phyloP scores from a whole-genome alignment of 495 filamentous ascomycete species.

The Paragyromitra xinjiangensis region DNA sequence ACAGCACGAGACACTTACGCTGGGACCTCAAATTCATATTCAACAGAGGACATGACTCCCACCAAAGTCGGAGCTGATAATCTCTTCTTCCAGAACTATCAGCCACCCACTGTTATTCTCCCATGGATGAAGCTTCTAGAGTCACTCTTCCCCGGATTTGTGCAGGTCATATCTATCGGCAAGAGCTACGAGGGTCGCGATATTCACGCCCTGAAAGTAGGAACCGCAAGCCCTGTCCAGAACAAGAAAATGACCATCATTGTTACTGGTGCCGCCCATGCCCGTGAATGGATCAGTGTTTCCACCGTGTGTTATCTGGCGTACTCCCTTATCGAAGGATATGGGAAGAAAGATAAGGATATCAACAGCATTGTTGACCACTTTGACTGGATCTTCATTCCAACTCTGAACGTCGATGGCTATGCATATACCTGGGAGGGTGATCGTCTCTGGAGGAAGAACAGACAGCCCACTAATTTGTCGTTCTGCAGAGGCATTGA shows the following conservation, averaged over 20 bases:
- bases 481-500: slow-evolving; percentile 88
- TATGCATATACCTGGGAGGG: slow-evolving; percentile 92
- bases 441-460: slow-evolving; percentile 96
- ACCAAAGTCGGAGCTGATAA: slow-evolving; percentile 64
- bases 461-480: slow-evolving; percentile 82
- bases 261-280: slow-evolving; percentile 84
- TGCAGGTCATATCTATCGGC: slow-evolving; percentile 77
- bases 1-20: slow-evolving; percentile 82
- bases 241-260: slow-evolving; percentile 75
- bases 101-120: slow-evolving; percentile 76
- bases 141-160: slow-evolving; percentile 85
- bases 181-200: slow-evolving; percentile 84
- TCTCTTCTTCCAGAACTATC: slow-evolving; percentile 88
- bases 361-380: slow-evolving; percentile 79
- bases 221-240: slow-evolving; percentile 55
- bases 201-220: slow-evolving; percentile 83
- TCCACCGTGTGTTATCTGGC: slow-evolving; percentile 91
- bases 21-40: slow-evolving; percentile 29
- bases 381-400: slow-evolving; percentile 89
- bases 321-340: slow-evolving; percentile 85
- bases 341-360: slow-evolving; percentile 67
- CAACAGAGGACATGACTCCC: slow-evolving; percentile 55
- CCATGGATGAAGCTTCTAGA: slow-evolving; percentile 91
- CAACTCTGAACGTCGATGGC: slow-evolving; percentile 90
- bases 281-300: slow-evolving; percentile 94